Evolutionary conservation across 1,284 basidiomycete genomes (phyloP), one percentile per base, ranked within the genome.

Genomic region (Apiotrichum sp.): DNA sequence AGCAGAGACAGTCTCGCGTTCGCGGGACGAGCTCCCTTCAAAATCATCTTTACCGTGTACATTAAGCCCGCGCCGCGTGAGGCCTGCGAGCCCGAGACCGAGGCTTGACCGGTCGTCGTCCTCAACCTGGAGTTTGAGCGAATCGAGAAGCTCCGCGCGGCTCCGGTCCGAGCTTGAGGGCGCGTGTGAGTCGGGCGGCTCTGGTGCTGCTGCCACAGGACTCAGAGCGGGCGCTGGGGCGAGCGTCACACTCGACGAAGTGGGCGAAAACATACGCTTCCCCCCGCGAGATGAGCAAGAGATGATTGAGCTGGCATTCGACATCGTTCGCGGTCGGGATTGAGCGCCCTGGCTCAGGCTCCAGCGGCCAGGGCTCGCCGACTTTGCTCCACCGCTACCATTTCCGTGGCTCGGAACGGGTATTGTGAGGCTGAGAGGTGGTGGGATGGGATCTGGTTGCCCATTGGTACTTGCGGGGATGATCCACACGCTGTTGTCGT

Each of bases 401-500:
- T 22, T 22, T 22, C 22, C 22, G 22, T 22, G 22, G 22, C 22
- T 22, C 22, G 22, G 22, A 22, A 22, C 36, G 0, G 55, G 50
- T 3, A 60, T 38, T 2, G 35, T 35, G 34, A 47, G 50, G 11
- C 48, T 34, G 33, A 57, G 29, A 1, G 50, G 51, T 22, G 58
- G 55, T 8, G 41, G 50, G 2, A 38, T 44, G 33, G 34, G 43
- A 9, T 38, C 31, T 11, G 39, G 29, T 1, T 54, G 22, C 22
- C 22, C 22, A 22, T 22, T 22, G 22, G 22, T 22, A 22, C 22
- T 22, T 22, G 22, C 22, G 9, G 56, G 50, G 8, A 58, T 39
- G 49, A 74, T 60, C 70, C 70, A 75, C n/a, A 75, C 53, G 0
- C 65, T 66, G 52, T 72, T 72, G 57, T 71, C 66, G 3, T 54